Evolutionary conservation across 495 filamentous ascomycete genomes (phyloP).

Genomic region (Neurospora pannonica): DNA sequence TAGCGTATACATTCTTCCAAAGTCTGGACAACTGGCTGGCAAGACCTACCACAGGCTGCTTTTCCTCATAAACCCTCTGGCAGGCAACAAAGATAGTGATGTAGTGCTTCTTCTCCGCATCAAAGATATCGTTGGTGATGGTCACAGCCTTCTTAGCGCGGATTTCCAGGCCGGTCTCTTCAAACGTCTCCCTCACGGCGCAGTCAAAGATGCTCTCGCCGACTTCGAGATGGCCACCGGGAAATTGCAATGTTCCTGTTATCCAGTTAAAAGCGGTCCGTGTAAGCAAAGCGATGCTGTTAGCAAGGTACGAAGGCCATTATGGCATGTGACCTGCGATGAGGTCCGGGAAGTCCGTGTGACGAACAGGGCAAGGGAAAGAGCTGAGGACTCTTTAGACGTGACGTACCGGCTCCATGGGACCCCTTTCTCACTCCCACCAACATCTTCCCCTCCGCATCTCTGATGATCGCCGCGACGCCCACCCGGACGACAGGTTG

Average conservation of each 20-base stretch:
- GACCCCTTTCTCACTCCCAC: slow-evolving; percentile 32
- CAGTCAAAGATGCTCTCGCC: slow-evolving; percentile 49
- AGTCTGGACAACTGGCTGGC: not conserved
- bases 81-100: slow-evolving; percentile 54
- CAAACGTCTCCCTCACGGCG: slow-evolving; percentile 53
- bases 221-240: slow-evolving; percentile 61
- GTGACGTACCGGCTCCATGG: slow-evolving; percentile 28
- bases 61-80: slow-evolving; percentile 25
- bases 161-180: slow-evolving; percentile 56
- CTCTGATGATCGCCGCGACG: slow-evolving; percentile 29
- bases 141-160: slow-evolving; percentile 38
- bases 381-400: not conserved
- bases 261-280: not conserved
- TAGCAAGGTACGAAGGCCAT: not conserved
- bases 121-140: slow-evolving; percentile 52
- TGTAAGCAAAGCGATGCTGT: not conserved
- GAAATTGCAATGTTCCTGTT: slow-evolving; percentile 50
- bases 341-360: not conserved
- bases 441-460: slow-evolving; percentile 26
- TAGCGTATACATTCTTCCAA: not conserved
- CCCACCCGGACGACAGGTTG: slow-evolving; percentile 24
- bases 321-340: not conserved
- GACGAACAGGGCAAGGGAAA: not conserved
- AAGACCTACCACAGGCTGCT: slow-evolving; percentile 41
- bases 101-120: slow-evolving; percentile 47